phyloP scores from a whole-genome alignment of 2,329 filamentous ascomycete species.

The Fusarium brevicatenulatum region DNA sequence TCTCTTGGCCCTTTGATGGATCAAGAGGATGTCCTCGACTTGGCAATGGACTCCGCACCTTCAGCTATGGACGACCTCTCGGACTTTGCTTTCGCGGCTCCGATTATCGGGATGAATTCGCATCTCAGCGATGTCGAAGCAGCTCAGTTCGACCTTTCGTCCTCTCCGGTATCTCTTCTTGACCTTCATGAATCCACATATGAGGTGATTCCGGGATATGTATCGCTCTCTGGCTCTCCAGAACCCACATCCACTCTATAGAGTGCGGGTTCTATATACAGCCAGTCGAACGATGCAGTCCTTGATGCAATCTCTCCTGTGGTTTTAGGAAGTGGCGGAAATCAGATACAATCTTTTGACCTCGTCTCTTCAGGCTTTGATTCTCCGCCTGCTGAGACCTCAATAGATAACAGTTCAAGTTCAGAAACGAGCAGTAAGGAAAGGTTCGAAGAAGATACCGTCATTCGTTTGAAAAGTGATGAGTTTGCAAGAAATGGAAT shows the following conservation, averaged over 20 bases:
- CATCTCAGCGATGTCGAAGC: not conserved
- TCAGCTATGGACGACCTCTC: not conserved
- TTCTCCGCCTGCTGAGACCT: not conserved
- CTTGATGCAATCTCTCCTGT: not conserved
- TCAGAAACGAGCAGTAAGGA: not conserved
- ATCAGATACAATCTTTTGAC: not conserved
- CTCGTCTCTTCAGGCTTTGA: not conserved
- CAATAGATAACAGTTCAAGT: not conserved
- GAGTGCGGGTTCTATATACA: slow-evolving; percentile 10
- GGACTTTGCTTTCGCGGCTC: not conserved
- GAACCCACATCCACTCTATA: slow-evolving; percentile 22
- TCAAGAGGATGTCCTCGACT: not conserved
- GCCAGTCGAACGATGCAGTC: not conserved
- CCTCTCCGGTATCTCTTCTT: not conserved
- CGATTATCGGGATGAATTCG: not conserved
- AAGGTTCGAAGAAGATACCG: slow-evolving; percentile 19
- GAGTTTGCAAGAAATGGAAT: slow-evolving; percentile 25
- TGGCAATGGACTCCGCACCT: not conserved
- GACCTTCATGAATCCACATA: not conserved
- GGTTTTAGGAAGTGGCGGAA: not conserved
- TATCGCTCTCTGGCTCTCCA: slow-evolving; percentile 6
- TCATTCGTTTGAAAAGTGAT: slow-evolving; percentile 24
- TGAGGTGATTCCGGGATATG: not conserved
- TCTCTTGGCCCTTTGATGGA: slow-evolving; percentile 1
- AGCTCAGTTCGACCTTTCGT: not conserved